These are phyloP conservation scores for Chloropicon primus DNA, from an alignment of 139 green algal species.

Conservation along the genomic window DNA sequence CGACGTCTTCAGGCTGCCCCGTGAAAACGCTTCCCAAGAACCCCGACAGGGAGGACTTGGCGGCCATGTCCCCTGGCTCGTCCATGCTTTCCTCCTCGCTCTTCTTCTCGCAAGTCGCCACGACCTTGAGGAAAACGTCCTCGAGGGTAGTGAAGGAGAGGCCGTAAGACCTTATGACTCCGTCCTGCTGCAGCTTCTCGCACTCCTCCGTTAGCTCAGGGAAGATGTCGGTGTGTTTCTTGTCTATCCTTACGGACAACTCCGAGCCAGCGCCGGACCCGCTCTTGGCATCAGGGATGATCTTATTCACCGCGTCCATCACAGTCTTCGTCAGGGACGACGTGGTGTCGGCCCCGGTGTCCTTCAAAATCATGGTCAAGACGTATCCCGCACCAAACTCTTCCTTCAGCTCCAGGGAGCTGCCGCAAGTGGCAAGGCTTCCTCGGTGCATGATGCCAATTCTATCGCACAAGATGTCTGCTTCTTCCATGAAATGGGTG, in stretches of 20 bases:
- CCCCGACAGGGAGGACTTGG: background rate
- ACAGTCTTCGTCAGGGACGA: too few species aligned
- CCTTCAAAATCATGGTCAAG: background rate
- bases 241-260: constrained; percentile 7
- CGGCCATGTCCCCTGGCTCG: too few species aligned
- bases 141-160: constrained; percentile 50
- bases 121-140: constrained; percentile 60
- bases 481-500: constrained; percentile 65
- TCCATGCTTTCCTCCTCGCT: background rate
- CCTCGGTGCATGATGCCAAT: constrained; percentile 64
- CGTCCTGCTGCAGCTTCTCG: background rate
- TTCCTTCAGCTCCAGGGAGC: constrained; percentile 55
- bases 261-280: background rate
- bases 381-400: constrained; percentile 19
- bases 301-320: background rate
- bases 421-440: constrained; percentile 44
- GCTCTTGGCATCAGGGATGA: background rate
- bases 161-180: constrained; percentile 27
- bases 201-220: constrained; percentile 9
- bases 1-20: background rate
- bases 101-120: background rate
- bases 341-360: too few species aligned
- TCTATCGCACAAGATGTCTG: constrained; percentile 58
- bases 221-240: constrained; percentile 1
- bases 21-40: background rate